phyloP scores from a whole-genome alignment of 2,329 filamentous ascomycete genomes.

The Aureobasidium melanogenum region DNA sequence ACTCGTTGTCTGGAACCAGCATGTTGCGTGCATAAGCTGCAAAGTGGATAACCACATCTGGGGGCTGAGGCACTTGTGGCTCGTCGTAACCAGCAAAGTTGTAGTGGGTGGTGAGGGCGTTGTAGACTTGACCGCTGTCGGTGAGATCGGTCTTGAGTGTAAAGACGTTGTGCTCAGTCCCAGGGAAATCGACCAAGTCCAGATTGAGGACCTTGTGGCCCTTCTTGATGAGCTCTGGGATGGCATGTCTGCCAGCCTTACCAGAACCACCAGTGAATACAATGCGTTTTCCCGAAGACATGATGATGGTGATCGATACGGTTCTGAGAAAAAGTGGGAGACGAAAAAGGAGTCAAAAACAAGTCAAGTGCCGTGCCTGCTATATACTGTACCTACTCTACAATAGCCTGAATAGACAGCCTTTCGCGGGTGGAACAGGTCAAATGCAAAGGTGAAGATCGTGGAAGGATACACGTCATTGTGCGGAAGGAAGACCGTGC shows the following conservation, averaged over 20 bases:
- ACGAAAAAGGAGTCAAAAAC: not conserved
- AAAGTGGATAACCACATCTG: constrained; percentile 56
- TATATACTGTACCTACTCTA: not conserved
- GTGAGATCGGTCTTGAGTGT: constrained; percentile 49
- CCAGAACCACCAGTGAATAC: constrained; percentile 49
- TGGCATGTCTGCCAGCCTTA: constrained; percentile 48
- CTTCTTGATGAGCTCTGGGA: constrained; percentile 41
- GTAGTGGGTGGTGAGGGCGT: constrained; percentile 49
- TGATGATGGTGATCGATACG: not conserved
- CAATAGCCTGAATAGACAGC: not conserved
- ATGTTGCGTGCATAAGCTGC: constrained; percentile 52
- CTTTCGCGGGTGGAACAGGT: not conserved
- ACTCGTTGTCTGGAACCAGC: constrained; percentile 53
- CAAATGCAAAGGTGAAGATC: not conserved
- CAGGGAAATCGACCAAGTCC: constrained; percentile 40
- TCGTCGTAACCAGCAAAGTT: constrained; percentile 41
- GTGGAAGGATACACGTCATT: not conserved
- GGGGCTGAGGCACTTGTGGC: constrained; percentile 34
- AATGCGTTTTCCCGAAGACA: constrained; percentile 30
- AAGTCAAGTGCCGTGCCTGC: not conserved
- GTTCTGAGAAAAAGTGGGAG: not conserved
- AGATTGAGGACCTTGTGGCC: constrained; percentile 48
- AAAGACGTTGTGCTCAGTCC: constrained; percentile 30
- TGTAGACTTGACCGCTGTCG: constrained; percentile 47
- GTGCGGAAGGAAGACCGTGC: not conserved